Percentiles rank a stretch among this genome's conserved stretches.
Conservation (phyloP, 345 rosid species). For the Lepidium aucheri region DNA sequence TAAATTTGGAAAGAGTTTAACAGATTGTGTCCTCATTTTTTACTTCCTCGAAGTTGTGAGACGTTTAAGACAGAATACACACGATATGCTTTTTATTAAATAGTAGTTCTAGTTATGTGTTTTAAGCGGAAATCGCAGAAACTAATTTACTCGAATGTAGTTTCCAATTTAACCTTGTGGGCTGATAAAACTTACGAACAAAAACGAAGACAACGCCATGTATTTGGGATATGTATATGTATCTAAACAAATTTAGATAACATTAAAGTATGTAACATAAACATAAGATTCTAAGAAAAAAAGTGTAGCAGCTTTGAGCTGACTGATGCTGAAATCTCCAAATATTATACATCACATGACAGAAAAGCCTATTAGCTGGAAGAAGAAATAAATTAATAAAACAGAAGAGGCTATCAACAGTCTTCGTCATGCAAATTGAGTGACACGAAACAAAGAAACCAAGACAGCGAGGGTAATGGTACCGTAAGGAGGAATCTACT, state of each 20-base stretch:
- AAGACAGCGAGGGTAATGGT: background rate
- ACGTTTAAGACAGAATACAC: background rate
- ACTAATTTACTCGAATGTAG: background rate
- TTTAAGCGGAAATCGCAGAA: background rate
- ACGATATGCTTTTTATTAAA: too few relatives aligned
- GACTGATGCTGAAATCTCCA: background rate
- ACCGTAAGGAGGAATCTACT: background rate
- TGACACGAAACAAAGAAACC: background rate
- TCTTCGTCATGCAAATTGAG: constrained; percentile 1
- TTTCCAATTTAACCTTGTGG: background rate
- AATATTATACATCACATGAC: constrained; percentile 17
- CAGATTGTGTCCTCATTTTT: background rate
- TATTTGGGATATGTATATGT: background rate
- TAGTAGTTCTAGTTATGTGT: too few relatives aligned
- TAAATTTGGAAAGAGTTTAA: background rate
- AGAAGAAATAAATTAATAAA: too few relatives aligned
- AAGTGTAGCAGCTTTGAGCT: constrained; percentile 3
- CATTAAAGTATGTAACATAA: too few relatives aligned
- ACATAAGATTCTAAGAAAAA: background rate
- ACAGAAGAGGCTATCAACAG: constrained; percentile 1
- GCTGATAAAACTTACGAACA: background rate
- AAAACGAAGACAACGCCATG: background rate
- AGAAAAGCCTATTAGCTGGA: background rate
- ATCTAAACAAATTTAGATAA: background rate
- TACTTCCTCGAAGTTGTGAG: background rate